These are phyloP conservation scores for Solanum lycopersicoides DNA, from an alignment of 257 asterid genomes.

Conservation along the genomic window DNA sequence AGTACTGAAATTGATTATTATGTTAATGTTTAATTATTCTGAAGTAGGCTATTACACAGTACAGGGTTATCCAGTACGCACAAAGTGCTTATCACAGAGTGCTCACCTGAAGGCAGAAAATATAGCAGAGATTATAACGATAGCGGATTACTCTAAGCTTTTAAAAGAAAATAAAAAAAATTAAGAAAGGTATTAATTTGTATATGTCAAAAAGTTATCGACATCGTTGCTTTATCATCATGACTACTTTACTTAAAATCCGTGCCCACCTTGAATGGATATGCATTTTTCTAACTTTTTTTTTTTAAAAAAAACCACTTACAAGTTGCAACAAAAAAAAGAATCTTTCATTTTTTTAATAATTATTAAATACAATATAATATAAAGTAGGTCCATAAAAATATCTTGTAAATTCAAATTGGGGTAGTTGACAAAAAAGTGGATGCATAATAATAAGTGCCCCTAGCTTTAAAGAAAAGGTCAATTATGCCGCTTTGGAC, in stretches of 20 bases:
- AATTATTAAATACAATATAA: background rate
- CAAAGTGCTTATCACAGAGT: too few relatives aligned
- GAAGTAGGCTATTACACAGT: too few relatives aligned
- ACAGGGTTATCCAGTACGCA: too few relatives aligned
- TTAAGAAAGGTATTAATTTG: too few relatives aligned
- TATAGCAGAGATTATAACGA: too few relatives aligned
- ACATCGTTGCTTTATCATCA: background rate
- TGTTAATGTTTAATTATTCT: too few relatives aligned
- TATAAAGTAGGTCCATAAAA: background rate
- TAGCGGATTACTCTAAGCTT: too few relatives aligned
- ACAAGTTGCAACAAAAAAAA: background rate
- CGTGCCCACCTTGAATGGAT: background rate
- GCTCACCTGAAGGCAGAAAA: too few relatives aligned
- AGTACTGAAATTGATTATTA: too few relatives aligned
- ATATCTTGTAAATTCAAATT: background rate
- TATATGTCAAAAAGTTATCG: background rate
- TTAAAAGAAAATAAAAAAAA: too few relatives aligned
- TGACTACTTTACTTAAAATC: background rate
- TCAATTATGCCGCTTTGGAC: background rate
- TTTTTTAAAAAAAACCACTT: background rate
- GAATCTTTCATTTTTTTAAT: background rate
- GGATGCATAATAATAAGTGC: background rate
- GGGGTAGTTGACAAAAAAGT: background rate
- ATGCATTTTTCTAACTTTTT: background rate
- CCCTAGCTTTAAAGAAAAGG: background rate